Evolutionary conservation across 495 filamentous ascomycete genomes (phyloP), one percentile per base, ranked within the genome.

Genomic region (Bombardia bombarda): DNA sequence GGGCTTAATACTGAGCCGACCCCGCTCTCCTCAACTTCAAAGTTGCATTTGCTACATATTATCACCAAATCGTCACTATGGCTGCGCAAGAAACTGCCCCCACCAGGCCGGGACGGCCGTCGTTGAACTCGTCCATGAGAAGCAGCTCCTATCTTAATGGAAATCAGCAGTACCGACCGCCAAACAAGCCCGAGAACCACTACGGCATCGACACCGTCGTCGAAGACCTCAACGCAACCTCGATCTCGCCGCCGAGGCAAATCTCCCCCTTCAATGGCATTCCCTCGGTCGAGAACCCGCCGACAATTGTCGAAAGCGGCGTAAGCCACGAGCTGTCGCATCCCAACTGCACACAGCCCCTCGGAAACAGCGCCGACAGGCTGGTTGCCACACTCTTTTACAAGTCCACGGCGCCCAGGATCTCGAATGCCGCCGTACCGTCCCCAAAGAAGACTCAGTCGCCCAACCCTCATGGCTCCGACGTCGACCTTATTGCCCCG

Each of bases 101-200:
- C 40, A 16, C 55, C 10, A 58, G 50, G 36, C 58, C 54, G 38
- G 40, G 35, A 21, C 63, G 74, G 19, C 74, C 74, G 7, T 66
- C 65, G 37, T 53, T 78, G 48, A 62, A 61, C 21, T 50, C 58
- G 17, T 53, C 60, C 17, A 72, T 84, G 70, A 75, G 79, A 43
- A 82, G 78, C 62, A 73, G 73, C 51, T 85, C 82, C 25, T 85
- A 82, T 60, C 71, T 87, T 26, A 70, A 78, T 37, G 82, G 85
- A 43, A 81, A 85, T 47, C 81, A 85, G 53, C 83, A 87, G 47
- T 87, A 87, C 51, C 83, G 82, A 40, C 74, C 82, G 9, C 76
- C 77, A 10, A 66, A 67, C 45, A 63, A 65, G 49, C 61, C 56
- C 18, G 73, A 76, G 36, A 66, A 57, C 43, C 68, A 74, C 46